Evolutionary conservation across 768 basidiomycete genomes (phyloP).

Genomic region (Hypholoma fasciculare): DNA sequence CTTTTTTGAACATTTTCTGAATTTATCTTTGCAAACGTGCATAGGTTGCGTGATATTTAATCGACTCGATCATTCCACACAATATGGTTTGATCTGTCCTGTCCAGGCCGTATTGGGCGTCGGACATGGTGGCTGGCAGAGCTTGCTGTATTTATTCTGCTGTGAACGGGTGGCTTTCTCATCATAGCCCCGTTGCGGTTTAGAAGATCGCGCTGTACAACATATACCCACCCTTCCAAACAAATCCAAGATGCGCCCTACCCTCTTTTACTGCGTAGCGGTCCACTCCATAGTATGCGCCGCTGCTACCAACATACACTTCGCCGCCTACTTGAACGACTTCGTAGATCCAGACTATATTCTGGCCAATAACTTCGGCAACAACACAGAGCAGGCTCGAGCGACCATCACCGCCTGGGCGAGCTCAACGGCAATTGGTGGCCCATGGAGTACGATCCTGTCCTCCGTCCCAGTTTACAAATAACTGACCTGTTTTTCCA

Average conservation of each 20-base stretch:
- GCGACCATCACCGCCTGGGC: constrained; percentile 50
- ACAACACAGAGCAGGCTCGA: constrained; percentile 44
- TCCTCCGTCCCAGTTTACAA: not conserved
- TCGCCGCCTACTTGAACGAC: constrained; percentile 49
- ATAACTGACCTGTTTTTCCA: not conserved
- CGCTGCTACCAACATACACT: constrained; percentile 17
- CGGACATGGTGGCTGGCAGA: no score
- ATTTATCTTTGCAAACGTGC: no score
- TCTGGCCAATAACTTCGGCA: constrained; percentile 39
- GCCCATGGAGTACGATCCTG: constrained; percentile 54
- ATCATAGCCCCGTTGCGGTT: no score
- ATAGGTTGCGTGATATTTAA: no score
- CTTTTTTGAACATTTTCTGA: no score
- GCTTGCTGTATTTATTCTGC: no score
- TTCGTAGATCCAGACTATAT: constrained; percentile 56
- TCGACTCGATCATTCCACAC: no score
- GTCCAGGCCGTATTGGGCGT: no score
- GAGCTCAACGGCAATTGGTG: constrained; percentile 35
- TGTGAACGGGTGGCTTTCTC: no score
- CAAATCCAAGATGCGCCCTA: constrained; percentile 27
- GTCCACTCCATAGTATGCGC: constrained; percentile 18
- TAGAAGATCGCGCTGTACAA: no score
- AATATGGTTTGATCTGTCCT: no score
- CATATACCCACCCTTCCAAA: no score
- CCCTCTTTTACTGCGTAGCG: constrained; percentile 25